These are phyloP conservation scores for Alternaria solani DNA, from an alignment of 2,329 filamentous ascomycete genomes.

Conservation along the genomic window DNA sequence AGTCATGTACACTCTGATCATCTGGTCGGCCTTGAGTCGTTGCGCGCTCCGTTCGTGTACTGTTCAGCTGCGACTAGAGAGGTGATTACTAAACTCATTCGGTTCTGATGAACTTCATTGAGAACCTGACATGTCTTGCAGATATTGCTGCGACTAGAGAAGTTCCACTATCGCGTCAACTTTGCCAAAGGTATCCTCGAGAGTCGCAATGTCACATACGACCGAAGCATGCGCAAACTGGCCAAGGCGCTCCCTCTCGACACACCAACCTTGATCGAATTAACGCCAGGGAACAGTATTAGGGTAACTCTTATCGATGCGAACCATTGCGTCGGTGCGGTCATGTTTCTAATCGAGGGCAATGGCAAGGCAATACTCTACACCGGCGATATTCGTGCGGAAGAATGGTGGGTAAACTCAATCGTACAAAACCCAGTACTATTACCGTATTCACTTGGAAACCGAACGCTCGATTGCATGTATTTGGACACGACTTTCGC, in stretches of 20 bases:
- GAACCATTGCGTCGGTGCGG: slow-evolving; percentile 88
- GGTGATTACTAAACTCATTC: slow-evolving; percentile 47
- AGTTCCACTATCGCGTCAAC: slow-evolving; percentile 81
- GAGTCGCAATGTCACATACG: slow-evolving; percentile 74
- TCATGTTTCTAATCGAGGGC: slow-evolving; percentile 91
- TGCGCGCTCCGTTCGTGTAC: slow-evolving; percentile 85
- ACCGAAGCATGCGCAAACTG: slow-evolving; percentile 73
- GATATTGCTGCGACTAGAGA: slow-evolving; percentile 80
- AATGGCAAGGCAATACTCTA: slow-evolving; percentile 78
- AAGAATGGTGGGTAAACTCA: slow-evolving; percentile 83
- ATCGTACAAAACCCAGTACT: slow-evolving; percentile 75
- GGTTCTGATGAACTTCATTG: not conserved
- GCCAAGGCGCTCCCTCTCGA: slow-evolving; percentile 83
- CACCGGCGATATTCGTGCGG: slow-evolving; percentile 86
- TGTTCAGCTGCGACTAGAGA: slow-evolving; percentile 85
- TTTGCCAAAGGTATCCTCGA: slow-evolving; percentile 81
- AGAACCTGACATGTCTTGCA: slow-evolving; percentile 29
- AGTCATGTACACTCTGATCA: slow-evolving; percentile 95
- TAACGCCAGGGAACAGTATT: slow-evolving; percentile 72
- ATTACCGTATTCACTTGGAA: slow-evolving; percentile 70
- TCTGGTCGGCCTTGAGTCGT: slow-evolving; percentile 77
- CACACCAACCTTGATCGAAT: slow-evolving; percentile 78
- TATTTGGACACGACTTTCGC: slow-evolving; percentile 91
- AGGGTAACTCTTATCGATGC: slow-evolving; percentile 87
- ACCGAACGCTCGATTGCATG: slow-evolving; percentile 72